phyloP scores from a whole-genome alignment of 2,329 filamentous ascomycete genomes.

The Cryphonectria japonica region DNA sequence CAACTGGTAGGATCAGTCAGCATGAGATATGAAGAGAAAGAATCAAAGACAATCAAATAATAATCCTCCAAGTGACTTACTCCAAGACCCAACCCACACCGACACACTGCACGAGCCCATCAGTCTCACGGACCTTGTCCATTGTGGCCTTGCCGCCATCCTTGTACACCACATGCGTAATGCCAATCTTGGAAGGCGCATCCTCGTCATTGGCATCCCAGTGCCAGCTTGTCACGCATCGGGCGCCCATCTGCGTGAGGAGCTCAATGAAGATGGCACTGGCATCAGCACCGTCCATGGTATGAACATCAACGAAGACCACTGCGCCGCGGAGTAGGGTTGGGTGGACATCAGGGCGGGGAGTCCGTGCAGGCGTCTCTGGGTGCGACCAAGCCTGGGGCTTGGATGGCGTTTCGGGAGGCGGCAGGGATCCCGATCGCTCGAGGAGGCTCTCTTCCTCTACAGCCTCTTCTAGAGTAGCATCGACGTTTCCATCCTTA shows the following conservation, averaged over 20 bases:
- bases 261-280: slow-evolving; percentile 82
- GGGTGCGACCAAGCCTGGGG: slow-evolving; percentile 56
- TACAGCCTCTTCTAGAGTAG: slow-evolving; percentile 34
- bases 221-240: slow-evolving; percentile 74
- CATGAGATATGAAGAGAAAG: slow-evolving; percentile 3
- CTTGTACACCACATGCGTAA: slow-evolving; percentile 90
- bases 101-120: slow-evolving; percentile 80
- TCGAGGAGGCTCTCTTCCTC: slow-evolving; percentile 32
- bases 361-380: slow-evolving; percentile 61
- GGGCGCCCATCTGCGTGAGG: slow-evolving; percentile 79
- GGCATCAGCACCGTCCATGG: slow-evolving; percentile 78
- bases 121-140: slow-evolving; percentile 75
- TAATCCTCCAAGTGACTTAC: slow-evolving; percentile 54
- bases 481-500: slow-evolving; percentile 44
- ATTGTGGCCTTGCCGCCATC: slow-evolving; percentile 81
- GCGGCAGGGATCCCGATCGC: slow-evolving; percentile 33
- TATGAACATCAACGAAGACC: slow-evolving; percentile 83
- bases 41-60: not conserved
- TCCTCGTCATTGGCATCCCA: slow-evolving; percentile 64
- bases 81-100: slow-evolving; percentile 88
- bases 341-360: slow-evolving; percentile 56
- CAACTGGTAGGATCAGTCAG: slow-evolving; percentile 57
- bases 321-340: slow-evolving; percentile 69
- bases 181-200: slow-evolving; percentile 60
- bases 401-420: slow-evolving; percentile 51